Base-by-base conservation (phyloP, 2,329 filamentous ascomycete species). In the Raffaelea albimanens region DNA sequence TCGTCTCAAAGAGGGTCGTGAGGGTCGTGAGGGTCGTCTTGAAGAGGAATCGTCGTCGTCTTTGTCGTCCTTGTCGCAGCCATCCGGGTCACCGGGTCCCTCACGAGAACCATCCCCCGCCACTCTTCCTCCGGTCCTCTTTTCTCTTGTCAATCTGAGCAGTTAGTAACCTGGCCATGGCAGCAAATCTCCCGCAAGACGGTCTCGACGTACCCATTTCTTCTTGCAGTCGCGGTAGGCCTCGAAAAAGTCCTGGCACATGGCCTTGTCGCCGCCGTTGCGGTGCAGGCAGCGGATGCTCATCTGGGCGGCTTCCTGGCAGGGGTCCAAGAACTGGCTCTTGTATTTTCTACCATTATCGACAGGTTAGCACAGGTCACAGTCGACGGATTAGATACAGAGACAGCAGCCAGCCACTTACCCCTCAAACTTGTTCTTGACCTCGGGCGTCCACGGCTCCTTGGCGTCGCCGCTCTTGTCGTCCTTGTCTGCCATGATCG, bases 221-320 rank as follows among this genome's bases (percentile, higher is more conserved):
- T 95, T 90, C 66, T 96, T 96, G 68, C 91, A 97, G 53, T 94
- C 88, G 50, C 89, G 80, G 65, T 96, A 97, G 44, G 89, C 89
- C 67, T 96, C 87, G 62, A 98, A 97, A 63, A 94, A 97, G 64
- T 97, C 91, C 54, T 76, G 75, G 62, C 93, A 98, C 85, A 97
- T 85, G n/a, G 82, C 72, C 55, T 82, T 78, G 61, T 97, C 88
- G 14, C 87, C 90, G 20, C 77, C 82, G 63, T 98, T 98, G 20
- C 93, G 80, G 62, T 89, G 83, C 60, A 98, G 69, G 60, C 93
- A 98, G 63, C 80, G 83, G 56, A 96, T 82, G 66, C 90, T 96
- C 60, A 78, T 78, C 56, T 84, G 73, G 8, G 93, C 91, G 5
- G 88, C 88, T 59, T 95, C 91, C 64, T 97, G 91, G 66, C 93